Percentiles rank a stretch among this genome's conserved stretches.
Conservation (phyloP, 129 eudicot species). For the Kitagawia praeruptora region DNA sequence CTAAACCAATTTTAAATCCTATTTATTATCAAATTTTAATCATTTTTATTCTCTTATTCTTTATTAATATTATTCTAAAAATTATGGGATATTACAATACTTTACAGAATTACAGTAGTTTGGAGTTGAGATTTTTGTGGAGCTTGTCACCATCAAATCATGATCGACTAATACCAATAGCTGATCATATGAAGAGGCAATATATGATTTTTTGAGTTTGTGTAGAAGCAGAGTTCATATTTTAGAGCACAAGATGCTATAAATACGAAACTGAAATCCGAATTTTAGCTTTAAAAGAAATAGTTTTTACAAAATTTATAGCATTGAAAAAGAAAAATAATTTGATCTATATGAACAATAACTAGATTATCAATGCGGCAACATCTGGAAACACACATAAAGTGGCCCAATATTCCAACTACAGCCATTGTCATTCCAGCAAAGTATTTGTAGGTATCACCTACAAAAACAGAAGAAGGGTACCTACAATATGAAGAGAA, state of each 20-base stretch:
- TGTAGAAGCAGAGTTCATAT: too few relatives aligned
- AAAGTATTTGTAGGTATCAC: conserved; percentile 93
- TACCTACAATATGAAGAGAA: conserved; percentile 44
- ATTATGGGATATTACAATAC: too few relatives aligned
- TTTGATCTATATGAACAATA: background rate
- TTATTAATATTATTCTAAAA: too few relatives aligned
- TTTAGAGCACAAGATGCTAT: background rate
- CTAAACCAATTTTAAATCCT: too few relatives aligned
- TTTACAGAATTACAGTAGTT: background rate
- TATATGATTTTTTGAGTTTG: background rate
- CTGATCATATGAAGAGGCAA: background rate
- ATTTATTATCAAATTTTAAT: too few relatives aligned
- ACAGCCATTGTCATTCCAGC: conserved; percentile 99
- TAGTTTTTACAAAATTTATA: background rate
- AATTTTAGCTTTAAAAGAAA: background rate
- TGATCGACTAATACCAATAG: background rate
- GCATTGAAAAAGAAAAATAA: background rate
- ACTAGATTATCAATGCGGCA: background rate
- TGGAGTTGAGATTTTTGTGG: background rate
- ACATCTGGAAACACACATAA: conserved; percentile 39
- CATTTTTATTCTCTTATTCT: too few relatives aligned
- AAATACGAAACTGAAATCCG: background rate
- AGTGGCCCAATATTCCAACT: conserved; percentile 94
- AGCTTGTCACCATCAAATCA: background rate
- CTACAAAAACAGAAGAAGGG: conserved; percentile 97